Conservation (phyloP, 2,329 filamentous ascomycete genomes). For the Penicillium sp. region DNA sequence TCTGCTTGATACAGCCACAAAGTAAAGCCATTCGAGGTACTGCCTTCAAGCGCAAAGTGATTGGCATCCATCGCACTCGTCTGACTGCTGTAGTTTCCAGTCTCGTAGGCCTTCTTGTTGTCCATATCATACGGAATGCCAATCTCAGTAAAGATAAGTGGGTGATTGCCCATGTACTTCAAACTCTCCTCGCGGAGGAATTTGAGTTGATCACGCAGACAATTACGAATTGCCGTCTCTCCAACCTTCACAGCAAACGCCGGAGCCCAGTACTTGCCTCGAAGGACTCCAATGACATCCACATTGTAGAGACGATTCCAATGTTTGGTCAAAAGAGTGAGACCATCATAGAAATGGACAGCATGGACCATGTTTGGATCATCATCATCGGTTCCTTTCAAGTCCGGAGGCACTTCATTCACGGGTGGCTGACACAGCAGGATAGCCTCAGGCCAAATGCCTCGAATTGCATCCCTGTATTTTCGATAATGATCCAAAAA, state of each 20-base stretch:
- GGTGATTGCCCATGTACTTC: constrained; percentile 86
- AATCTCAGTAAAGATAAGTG: constrained; percentile 89
- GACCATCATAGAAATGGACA: constrained; percentile 94
- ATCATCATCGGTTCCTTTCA: constrained; percentile 86
- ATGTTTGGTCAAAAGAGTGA: constrained; percentile 96
- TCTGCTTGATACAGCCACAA: constrained; percentile 82
- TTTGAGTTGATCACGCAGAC: constrained; percentile 82
- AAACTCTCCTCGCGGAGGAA: constrained; percentile 82
- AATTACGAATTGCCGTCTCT: constrained; percentile 91
- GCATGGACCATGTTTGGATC: constrained; percentile 89
- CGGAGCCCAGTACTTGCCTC: constrained; percentile 84
- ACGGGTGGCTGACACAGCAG: constrained; percentile 91
- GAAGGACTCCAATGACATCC: constrained; percentile 87
- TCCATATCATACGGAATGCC: constrained; percentile 99
- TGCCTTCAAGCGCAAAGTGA: constrained; percentile 86
- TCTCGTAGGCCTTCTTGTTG: constrained; percentile 91
- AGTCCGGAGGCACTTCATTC: constrained; percentile 82
- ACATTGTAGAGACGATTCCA: constrained; percentile 98
- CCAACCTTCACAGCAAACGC: constrained; percentile 91
- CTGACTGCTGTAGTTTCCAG: constrained; percentile 92
- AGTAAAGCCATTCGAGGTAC: constrained; percentile 79
- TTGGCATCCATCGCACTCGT: constrained; percentile 93
- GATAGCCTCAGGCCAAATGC: constrained; percentile 76
- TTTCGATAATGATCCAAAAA: constrained; percentile 83
- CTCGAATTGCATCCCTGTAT: constrained; percentile 73